Base-by-base conservation (phyloP, 2,329 filamentous ascomycete species). In the Nigrospora osmanthi region DNA sequence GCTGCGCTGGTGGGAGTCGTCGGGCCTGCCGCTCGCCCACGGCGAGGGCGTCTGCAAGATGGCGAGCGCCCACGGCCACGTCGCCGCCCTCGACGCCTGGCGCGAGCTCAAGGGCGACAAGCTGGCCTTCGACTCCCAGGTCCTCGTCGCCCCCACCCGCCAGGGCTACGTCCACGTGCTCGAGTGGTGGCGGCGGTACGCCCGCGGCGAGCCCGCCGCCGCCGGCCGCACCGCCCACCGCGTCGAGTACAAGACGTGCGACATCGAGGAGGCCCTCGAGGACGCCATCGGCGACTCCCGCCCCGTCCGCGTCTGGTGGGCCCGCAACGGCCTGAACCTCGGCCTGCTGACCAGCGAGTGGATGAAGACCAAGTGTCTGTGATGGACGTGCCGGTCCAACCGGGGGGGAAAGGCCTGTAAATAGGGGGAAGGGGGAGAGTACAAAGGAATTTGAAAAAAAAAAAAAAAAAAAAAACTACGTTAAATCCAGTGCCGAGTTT, bases 231-330 rank as follows among this genome's bases (percentile, higher is more conserved):
- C 31, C 69, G 69, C 50, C 80, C 74, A 90, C 54, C 76, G 79
- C 43, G 89, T 96, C 23, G 89, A 95, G 63, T 96, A 95, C 65
- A 90, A 91, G 63, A 95, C 89, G 1, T 95, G 89, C 63, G 89
- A 95, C 63, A 93, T 97, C 49, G 90, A 96, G 62, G 91, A 96
- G 66, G 90, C 90, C 1, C 73, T 96, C 35, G 90, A 96, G 61
- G 90, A 95, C 60, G 87, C 88, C 17, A 78, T 91, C 41, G 78
- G 78, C 10, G 82, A 85, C 44, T 85, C 89, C 50, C 80, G 82
- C 52, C 76, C 77, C 34, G 87, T 95, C 15, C 72, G 87, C 46
- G 73, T 76, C 50, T 97, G 91, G 91, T 97, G 91, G 91, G 85
- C 87, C 19, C 70, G 75, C 52, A 91, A 93, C 54, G 89, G 88